Conservation (phyloP, 257 asterid species). For the Solanum appendiculatum region DNA sequence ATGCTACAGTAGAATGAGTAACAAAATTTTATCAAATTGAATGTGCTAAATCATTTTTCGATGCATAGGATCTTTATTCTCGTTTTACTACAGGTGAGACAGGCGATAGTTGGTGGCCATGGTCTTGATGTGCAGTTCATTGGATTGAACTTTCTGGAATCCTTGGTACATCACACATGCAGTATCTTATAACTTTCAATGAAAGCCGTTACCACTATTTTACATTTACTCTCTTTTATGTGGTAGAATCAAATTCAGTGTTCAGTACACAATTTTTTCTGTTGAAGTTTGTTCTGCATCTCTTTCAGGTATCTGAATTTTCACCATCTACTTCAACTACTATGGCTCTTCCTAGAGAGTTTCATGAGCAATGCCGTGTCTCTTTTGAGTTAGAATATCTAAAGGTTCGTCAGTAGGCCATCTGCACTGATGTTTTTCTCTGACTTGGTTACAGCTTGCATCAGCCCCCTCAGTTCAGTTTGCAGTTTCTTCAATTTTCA, state of each 20-base stretch:
- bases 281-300: neutral
- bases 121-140: constrained; percentile 65
- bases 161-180: constrained; percentile 45
- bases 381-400: constrained; percentile 76
- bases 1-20: neutral
- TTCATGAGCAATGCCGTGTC: constrained; percentile 71
- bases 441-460: neutral
- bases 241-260: neutral
- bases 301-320: constrained; percentile 80
- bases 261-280: neutral
- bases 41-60: neutral
- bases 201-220: neutral
- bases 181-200: neutral
- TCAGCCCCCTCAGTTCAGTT: constrained; percentile 4
- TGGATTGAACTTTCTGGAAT: constrained; percentile 71
- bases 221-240: neutral
- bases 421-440: constrained; percentile 4
- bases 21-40: neutral
- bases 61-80: neutral
- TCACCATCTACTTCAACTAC: constrained; percentile 82
- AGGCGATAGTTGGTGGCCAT: constrained; percentile 61
- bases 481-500: constrained; percentile 5
- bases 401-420: constrained; percentile 46
- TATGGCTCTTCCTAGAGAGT: constrained; percentile 96
- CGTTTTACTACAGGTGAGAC: constrained; percentile 56